Conservation (phyloP, 768 basidiomycete genomes). For the Amanita thiersii region DNA sequence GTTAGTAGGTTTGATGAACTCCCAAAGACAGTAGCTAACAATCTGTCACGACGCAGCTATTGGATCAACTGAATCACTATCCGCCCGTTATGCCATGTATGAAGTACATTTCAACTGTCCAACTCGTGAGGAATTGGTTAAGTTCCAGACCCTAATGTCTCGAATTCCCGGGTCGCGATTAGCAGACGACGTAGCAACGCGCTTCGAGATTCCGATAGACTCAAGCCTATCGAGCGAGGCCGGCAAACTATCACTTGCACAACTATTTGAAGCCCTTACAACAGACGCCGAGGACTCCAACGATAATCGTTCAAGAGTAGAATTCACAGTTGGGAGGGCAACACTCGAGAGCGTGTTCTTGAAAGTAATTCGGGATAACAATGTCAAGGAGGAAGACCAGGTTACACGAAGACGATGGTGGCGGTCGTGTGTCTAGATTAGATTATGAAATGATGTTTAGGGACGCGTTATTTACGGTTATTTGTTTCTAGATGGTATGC, state of each 20-base stretch:
- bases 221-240: conserved; percentile 4
- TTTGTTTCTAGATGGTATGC: not conserved
- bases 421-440: not conserved
- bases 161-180: conserved; percentile 53
- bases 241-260: conserved; percentile 41
- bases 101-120: conserved; percentile 71
- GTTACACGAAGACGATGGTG: not conserved
- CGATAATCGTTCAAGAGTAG: conserved; percentile 15
- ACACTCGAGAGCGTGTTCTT: conserved; percentile 68
- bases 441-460: not conserved
- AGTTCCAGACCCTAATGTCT: conserved; percentile 54
- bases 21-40: not conserved
- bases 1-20: conserved; percentile 23
- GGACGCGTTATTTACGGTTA: not conserved
- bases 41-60: conserved; percentile 34
- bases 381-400: conserved; percentile 40
- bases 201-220: conserved; percentile 63
- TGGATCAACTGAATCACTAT: conserved; percentile 56
- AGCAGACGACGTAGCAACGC: conserved; percentile 68
- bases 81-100: conserved; percentile 62
- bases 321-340: conserved; percentile 66
- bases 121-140: conserved; percentile 48
- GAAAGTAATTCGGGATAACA: conserved; percentile 57
- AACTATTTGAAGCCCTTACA: conserved; percentile 50
- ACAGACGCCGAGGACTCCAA: conserved; percentile 38